Percentiles rank a stretch among this genome's conserved stretches.
Evolutionary conservation across 164 flowering plant genomes (phyloP).

Genomic region (Chimonanthus praecox): DNA sequence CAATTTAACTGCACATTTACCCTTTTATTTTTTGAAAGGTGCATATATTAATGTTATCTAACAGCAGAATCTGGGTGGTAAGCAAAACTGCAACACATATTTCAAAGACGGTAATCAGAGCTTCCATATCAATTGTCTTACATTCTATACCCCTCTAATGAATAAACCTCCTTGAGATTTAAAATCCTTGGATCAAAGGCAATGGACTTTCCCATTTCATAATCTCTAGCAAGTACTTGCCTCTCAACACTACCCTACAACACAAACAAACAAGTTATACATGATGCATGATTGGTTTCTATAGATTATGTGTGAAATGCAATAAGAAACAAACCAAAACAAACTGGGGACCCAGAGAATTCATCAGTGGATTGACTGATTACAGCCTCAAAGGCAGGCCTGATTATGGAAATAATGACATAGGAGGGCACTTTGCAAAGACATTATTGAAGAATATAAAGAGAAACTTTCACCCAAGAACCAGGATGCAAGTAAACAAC

Average conservation of each 20-base stretch:
- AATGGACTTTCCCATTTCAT: constrained; percentile 69
- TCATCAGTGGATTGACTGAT: too few species aligned
- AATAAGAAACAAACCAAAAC: too few species aligned
- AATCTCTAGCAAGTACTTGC: constrained; percentile 88
- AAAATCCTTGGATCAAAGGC: constrained; percentile 64
- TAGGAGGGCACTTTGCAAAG: too few species aligned
- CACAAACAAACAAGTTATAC: background rate
- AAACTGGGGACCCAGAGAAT: too few species aligned
- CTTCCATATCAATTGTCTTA: constrained; percentile 27
- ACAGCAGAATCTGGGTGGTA: background rate
- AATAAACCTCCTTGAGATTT: constrained; percentile 83
- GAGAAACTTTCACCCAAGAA: too few species aligned
- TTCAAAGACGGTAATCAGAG: background rate
- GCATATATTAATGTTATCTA: background rate
- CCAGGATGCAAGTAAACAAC: too few species aligned
- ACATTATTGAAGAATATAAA: too few species aligned
- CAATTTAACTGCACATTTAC: background rate
- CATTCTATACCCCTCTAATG: constrained; percentile 80
- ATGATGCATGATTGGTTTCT: background rate
- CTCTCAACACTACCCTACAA: constrained; percentile 75
- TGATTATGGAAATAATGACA: too few species aligned
- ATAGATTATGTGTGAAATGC: too few species aligned
- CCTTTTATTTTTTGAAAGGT: too few species aligned
- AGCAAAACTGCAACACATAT: too few species aligned
- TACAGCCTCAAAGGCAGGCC: too few species aligned